phyloP scores from a whole-genome alignment of 345 rosid species.

The Clausena lansium region DNA sequence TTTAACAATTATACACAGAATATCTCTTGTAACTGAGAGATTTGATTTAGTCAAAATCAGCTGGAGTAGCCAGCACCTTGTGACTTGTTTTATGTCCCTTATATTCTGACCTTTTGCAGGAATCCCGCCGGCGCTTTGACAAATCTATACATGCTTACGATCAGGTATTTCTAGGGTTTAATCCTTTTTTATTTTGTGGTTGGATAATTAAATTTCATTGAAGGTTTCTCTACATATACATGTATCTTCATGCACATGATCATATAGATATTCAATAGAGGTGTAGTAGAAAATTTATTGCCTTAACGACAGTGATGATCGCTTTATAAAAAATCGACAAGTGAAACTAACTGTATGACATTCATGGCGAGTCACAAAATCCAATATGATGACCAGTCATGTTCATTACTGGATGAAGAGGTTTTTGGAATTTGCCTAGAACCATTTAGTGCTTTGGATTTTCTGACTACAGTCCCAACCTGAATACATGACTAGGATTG shows the following conservation, averaged over 20 bases:
- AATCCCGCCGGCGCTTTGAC: constrained; percentile 66
- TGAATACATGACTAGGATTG: not conserved
- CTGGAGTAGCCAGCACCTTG: not conserved
- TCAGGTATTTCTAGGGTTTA: constrained; percentile 51
- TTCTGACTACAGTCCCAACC: not conserved
- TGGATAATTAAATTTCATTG: not conserved
- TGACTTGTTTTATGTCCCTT: not conserved
- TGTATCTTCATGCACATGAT: not conserved
- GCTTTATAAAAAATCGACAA: not conserved
- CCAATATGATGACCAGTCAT: not conserved
- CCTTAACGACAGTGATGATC: not conserved
- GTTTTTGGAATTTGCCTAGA: not conserved
- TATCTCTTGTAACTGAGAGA: too few relatives aligned
- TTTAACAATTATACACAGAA: not conserved
- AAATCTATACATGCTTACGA: constrained; percentile 60
- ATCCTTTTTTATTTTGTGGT: not conserved
- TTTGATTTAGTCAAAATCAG: not conserved
- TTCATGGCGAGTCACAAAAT: not conserved
- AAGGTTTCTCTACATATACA: not conserved
- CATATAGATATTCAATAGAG: not conserved
- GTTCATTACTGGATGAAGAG: not conserved
- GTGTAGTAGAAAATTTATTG: not conserved
- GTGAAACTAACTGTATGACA: not conserved
- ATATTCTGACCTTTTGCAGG: constrained; percentile 41
- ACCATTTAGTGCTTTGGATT: not conserved